phyloP scores from a whole-genome alignment of 2,329 filamentous ascomycete species.

The Trichoderma sp. region DNA sequence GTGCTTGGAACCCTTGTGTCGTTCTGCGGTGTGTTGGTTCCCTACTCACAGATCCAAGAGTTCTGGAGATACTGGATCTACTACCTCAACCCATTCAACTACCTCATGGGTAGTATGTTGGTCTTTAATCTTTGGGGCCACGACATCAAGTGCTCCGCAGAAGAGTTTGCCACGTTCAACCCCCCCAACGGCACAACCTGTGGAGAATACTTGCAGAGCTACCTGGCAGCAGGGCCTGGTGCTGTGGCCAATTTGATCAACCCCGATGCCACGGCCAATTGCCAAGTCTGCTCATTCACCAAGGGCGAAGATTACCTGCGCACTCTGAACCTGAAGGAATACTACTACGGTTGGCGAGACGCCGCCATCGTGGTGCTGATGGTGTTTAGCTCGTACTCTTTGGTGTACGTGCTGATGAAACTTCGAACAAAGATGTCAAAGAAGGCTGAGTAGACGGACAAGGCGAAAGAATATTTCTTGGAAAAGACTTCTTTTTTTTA shows the following conservation, averaged over 20 bases:
- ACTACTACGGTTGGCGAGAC: conserved; percentile 65
- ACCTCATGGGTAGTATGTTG: conserved; percentile 55
- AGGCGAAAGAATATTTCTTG: no score
- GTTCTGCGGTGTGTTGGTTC: conserved; percentile 74
- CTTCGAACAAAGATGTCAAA: conserved; percentile 47
- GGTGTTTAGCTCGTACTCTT: conserved; percentile 49
- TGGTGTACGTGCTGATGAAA: conserved; percentile 48
- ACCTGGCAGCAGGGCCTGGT: conserved; percentile 45
- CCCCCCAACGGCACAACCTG: conserved; percentile 54
- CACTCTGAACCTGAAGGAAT: conserved; percentile 56
- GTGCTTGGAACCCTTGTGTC: conserved; percentile 57
- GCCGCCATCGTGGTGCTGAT: conserved; percentile 58
- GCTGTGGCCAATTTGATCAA: conserved; percentile 53
- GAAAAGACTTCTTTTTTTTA: not conserved
- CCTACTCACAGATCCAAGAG: conserved; percentile 55
- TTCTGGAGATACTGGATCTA: conserved; percentile 71
- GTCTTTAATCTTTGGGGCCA: conserved; percentile 49
- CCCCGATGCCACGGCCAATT: conserved; percentile 52
- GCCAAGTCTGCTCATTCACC: conserved; percentile 59
- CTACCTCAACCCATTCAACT: conserved; percentile 60
- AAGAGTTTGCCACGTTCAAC: conserved; percentile 51
- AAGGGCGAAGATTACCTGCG: conserved; percentile 57
- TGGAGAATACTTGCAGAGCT: conserved; percentile 52
- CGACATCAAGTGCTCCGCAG: conserved; percentile 43
- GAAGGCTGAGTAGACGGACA: conserved; percentile 38